These are phyloP conservation scores for Rubia tinctorum DNA, from an alignment of 305 asterid genomes.

Conservation along the genomic window DNA sequence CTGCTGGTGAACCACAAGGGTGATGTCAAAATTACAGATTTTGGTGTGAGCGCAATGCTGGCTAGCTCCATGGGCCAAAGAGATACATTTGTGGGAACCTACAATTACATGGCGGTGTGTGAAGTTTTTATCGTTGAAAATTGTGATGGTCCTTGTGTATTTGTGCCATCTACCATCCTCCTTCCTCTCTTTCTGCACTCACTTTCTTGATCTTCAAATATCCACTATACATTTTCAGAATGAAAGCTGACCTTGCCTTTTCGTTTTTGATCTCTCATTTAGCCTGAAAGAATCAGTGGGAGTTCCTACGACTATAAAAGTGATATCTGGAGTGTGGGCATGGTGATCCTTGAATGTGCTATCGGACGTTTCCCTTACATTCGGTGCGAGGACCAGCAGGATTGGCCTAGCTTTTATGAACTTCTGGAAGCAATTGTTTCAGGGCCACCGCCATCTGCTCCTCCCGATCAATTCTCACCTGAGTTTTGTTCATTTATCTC, in stretches of 20 bases:
- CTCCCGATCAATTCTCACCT: conserved; percentile 97
- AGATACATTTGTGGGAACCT: conserved; percentile 95
- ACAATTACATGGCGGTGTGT: conserved; percentile 75
- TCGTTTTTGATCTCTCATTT: conserved; percentile 17
- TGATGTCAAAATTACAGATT: conserved; percentile 93
- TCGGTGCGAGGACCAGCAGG: conserved; percentile 79
- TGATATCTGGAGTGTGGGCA: conserved; percentile 96
- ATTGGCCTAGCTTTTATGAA: conserved; percentile 86
- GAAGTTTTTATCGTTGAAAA: conserved; percentile 3
- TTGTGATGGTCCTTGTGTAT: background rate
- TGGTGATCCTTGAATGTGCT: conserved; percentile 98
- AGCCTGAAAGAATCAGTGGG: conserved; percentile 98
- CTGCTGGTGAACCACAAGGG: conserved; percentile 89
- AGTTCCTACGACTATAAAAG: conserved; percentile 83
- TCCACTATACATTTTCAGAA: conserved; percentile 3
- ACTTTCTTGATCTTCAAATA: background rate
- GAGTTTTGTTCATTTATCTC: conserved; percentile 83
- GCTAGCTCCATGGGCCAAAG: conserved; percentile 92
- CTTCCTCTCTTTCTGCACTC: too few relatives aligned
- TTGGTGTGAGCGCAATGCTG: conserved; percentile 97
- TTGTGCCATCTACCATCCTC: background rate
- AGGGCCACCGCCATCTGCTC: conserved; percentile 89
- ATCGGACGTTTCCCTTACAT: conserved; percentile 93
- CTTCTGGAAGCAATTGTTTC: conserved; percentile 94
- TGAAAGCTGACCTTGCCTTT: background rate